These are phyloP conservation scores for Candida frijolesensis DNA, from an alignment of 1,139 yeast genomes.

Conservation along the genomic window DNA sequence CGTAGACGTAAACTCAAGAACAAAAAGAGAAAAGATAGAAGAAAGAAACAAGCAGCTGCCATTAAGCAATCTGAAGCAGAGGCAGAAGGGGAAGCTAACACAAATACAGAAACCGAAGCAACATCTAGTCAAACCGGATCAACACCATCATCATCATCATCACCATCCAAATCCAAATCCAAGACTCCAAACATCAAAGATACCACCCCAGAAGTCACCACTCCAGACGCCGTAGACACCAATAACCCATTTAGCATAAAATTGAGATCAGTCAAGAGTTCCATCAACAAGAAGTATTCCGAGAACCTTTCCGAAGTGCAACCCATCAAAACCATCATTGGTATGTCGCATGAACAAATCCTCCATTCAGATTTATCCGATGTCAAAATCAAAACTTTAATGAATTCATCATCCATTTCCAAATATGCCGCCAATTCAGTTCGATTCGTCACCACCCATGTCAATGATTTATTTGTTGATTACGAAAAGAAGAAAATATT, in stretches of 20 bases:
- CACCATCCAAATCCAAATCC: conserved; percentile 11
- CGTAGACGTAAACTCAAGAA: conserved; percentile 5
- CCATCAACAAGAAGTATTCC: conserved; percentile 30
- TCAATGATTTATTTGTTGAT: conserved; percentile 31
- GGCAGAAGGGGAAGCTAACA: conserved; percentile 2
- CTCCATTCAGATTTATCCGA: conserved; percentile 35
- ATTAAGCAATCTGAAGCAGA: not conserved
- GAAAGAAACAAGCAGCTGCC: conserved; percentile 4
- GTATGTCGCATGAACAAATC: conserved; percentile 41
- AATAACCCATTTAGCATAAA: conserved; percentile 31
- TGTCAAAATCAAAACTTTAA: conserved; percentile 43
- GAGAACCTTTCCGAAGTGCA: conserved; percentile 37
- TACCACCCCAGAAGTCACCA: not conserved
- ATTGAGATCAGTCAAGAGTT: conserved; percentile 32
- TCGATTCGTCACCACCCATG: conserved; percentile 29
- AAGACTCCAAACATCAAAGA: not conserved
- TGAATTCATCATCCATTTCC: conserved; percentile 33
- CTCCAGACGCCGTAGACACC: conserved; percentile 12
- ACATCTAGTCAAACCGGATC: too few relatives aligned
- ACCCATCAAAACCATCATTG: conserved; percentile 44
- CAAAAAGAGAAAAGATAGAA: conserved; percentile 8
- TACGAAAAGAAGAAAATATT: conserved; percentile 28
- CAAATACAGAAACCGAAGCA: too few relatives aligned
- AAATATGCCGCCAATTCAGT: conserved; percentile 34
- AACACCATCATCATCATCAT: too few relatives aligned